phyloP scores from a whole-genome alignment of 2,329 filamentous ascomycete species.

The Talaromyces amestolkiae region DNA sequence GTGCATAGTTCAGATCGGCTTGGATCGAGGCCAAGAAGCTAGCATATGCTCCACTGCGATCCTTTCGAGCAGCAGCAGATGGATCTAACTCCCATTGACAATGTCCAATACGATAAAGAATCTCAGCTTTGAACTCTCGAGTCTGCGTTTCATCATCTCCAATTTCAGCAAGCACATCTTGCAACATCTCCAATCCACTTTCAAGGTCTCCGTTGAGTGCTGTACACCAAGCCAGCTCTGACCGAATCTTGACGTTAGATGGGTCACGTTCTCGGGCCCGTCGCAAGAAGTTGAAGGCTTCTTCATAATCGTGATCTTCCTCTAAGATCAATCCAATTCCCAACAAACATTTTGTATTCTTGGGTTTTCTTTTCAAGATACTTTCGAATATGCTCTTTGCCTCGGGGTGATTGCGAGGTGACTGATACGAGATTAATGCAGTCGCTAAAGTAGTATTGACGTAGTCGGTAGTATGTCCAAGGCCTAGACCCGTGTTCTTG shows the following conservation, averaged over 20 bases:
- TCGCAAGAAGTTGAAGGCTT: conserved; percentile 76
- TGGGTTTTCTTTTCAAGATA: conserved; percentile 71
- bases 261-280: conserved; percentile 72
- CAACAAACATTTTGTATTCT: conserved; percentile 77
- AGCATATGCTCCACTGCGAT: conserved; percentile 76
- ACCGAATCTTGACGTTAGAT: conserved; percentile 72
- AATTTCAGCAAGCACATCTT: conserved; percentile 65
- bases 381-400: conserved; percentile 81
- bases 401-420: conserved; percentile 83
- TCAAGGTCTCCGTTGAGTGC: conserved; percentile 75
- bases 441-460: conserved; percentile 77
- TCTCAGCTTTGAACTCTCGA: conserved; percentile 75
- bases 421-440: conserved; percentile 85
- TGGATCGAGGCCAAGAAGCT: conserved; percentile 82
- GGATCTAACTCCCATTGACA: conserved; percentile 83
- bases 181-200: conserved; percentile 65
- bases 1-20: conserved; percentile 81
- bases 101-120: conserved; percentile 79
- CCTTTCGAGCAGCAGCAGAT: conserved; percentile 71
- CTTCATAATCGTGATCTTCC: conserved; percentile 82
- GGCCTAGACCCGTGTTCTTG: conserved; percentile 64
- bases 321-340: conserved; percentile 89
- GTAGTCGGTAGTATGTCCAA: conserved; percentile 69
- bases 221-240: conserved; percentile 90
- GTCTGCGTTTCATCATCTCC: conserved; percentile 59